Conservation (phyloP, 371 early-diverging fungal genomes). For the Rhizomucor miehei region DNA sequence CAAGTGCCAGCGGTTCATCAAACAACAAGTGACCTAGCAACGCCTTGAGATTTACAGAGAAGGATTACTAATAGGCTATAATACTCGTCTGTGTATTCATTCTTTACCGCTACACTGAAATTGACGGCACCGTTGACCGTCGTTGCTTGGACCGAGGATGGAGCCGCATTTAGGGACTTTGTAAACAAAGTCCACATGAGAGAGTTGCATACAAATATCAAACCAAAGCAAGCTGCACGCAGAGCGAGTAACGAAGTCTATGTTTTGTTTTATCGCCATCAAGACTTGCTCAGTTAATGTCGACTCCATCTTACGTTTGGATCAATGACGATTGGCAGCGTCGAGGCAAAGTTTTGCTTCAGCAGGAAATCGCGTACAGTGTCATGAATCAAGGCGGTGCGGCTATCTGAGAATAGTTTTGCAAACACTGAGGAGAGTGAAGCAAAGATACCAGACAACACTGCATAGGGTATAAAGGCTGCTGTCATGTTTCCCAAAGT, state of each 20-base stretch:
- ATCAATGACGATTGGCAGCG: not conserved
- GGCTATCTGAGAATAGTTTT: conserved; percentile 63
- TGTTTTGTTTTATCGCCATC: no score
- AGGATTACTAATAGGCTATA: not conserved
- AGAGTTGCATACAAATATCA: conserved; percentile 67
- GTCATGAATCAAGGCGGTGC: conserved; percentile 36
- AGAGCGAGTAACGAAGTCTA: conserved; percentile 40
- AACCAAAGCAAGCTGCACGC: conserved; percentile 51
- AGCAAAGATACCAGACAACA: conserved; percentile 67
- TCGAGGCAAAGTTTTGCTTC: no score
- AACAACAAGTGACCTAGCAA: conserved; percentile 65
- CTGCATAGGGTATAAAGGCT: conserved; percentile 46
- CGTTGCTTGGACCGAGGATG: conserved; percentile 68
- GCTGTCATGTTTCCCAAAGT: not conserved
- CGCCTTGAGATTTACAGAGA: conserved; percentile 40
- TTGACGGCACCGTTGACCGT: conserved; percentile 74
- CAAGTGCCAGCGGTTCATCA: conserved; percentile 62
- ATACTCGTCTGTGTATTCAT: not conserved
- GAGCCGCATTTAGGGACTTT: conserved; percentile 68
- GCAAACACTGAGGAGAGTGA: conserved; percentile 77
- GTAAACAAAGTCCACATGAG: conserved; percentile 83
- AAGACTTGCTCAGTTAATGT: no score
- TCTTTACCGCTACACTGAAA: conserved; percentile 63
- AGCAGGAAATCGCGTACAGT: not conserved
- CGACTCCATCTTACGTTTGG: conserved; percentile 13